A percentile compares a stretch with the other conserved stretches of the same genome.
These are phyloP conservation scores for Gomphus sp. DNA, from an alignment of 1,284 basidiomycete species.

Conservation along the genomic window DNA sequence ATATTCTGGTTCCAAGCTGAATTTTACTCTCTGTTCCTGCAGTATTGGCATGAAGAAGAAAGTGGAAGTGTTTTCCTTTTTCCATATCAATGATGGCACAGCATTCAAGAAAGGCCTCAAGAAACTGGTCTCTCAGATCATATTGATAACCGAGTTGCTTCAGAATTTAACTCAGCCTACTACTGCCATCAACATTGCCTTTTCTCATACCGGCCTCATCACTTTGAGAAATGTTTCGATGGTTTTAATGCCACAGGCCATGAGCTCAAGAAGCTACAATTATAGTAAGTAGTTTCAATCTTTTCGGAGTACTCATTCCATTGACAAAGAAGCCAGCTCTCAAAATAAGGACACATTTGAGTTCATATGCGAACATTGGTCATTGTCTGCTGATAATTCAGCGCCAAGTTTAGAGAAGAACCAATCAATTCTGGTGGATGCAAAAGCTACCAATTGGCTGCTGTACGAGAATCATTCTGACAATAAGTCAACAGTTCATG, in stretches of 20 bases:
- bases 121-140: no score
- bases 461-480: not conserved
- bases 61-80: no score
- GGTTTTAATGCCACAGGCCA: constrained; percentile 10
- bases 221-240: constrained; percentile 11
- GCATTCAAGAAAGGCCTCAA: no score
- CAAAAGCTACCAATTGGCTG: constrained; percentile 14
- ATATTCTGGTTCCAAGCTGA: no score
- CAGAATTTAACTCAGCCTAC: no score
- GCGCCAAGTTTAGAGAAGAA: not conserved
- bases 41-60: no score
- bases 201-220: no score
- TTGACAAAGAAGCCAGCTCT: not conserved
- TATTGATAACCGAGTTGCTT: no score
- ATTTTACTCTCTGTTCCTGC: no score
- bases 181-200: no score
- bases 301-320: not conserved
- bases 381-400: not conserved
- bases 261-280: constrained; percentile 10
- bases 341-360: not conserved
- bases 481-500: not conserved
- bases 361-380: constrained; percentile 4
- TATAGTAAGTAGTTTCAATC: constrained; percentile 11
- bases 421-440: not conserved
- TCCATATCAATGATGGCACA: no score